Evolutionary conservation across 2,329 filamentous ascomycete species (phyloP).

Genomic region (Cercospora sp.): DNA sequence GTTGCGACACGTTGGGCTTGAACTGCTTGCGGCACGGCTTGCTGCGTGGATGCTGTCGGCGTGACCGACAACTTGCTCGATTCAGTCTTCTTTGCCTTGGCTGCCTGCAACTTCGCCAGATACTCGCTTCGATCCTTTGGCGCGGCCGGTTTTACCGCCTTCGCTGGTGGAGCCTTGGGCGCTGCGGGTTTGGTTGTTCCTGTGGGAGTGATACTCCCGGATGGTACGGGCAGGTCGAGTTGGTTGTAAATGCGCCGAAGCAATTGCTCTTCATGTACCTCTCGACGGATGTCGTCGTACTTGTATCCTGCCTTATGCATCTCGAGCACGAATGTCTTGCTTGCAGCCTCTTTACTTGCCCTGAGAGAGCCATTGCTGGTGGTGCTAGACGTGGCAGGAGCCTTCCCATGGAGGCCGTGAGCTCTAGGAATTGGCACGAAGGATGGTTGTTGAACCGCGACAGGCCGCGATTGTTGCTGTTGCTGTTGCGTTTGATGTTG

Average conservation of each 20-base stretch:
- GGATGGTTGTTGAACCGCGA: slow-evolving; percentile 4
- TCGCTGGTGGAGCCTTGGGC: slow-evolving; percentile 9
- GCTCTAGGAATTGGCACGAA: background rate
- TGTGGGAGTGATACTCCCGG: slow-evolving; percentile 4
- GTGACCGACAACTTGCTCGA: slow-evolving; percentile 11
- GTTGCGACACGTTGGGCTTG: background rate
- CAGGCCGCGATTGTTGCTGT: slow-evolving; percentile 7
- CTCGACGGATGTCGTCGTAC: slow-evolving; percentile 70
- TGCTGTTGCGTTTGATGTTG: background rate
- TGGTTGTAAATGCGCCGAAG: slow-evolving; percentile 67
- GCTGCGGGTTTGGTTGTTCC: background rate
- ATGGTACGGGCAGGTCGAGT: slow-evolving; percentile 50
- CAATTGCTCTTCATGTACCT: slow-evolving; percentile 66
- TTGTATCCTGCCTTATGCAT: slow-evolving; percentile 63
- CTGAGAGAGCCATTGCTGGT: background rate
- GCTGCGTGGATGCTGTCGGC: background rate
- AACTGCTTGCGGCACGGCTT: background rate
- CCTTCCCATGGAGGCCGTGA: slow-evolving; percentile 6
- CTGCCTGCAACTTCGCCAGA: slow-evolving; percentile 73
- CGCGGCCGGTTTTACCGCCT: slow-evolving; percentile 20
- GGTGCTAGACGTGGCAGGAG: background rate
- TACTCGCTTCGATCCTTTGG: slow-evolving; percentile 68
- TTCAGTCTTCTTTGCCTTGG: slow-evolving; percentile 61
- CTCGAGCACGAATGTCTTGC: slow-evolving; percentile 34
- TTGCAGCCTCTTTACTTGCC: slow-evolving; percentile 21